A percentile compares a stretch with the other conserved stretches of the same genome.
These are phyloP conservation scores for Solanum ahanhuiri DNA, from an alignment of 257 asterid species.

Conservation along the genomic window DNA sequence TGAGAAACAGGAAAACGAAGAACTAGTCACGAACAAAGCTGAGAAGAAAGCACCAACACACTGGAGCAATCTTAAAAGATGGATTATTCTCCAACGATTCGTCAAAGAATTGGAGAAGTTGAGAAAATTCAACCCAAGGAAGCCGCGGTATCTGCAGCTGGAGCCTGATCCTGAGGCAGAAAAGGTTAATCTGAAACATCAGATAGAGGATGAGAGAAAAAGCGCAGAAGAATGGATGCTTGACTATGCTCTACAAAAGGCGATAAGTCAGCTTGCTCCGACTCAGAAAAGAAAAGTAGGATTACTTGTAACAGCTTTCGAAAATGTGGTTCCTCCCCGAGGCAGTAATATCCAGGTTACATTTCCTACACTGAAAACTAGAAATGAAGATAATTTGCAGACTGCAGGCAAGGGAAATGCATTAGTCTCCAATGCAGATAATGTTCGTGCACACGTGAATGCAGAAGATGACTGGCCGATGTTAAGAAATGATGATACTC, in stretches of 20 bases:
- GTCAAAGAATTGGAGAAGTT: conserved; percentile 70
- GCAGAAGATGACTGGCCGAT: neutral
- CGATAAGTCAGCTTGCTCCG: conserved; percentile 69
- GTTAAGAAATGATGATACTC: neutral
- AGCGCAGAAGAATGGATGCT: conserved; percentile 92
- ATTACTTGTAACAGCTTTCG: conserved; percentile 79
- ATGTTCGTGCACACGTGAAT: neutral
- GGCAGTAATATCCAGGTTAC: conserved; percentile 30
- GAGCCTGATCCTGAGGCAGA: conserved; percentile 54
- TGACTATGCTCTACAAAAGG: conserved; percentile 86
- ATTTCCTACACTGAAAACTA: conserved; percentile 5
- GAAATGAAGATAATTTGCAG: neutral
- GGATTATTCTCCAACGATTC: conserved; percentile 87
- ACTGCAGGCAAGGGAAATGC: neutral
- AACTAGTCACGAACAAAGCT: conserved; percentile 15
- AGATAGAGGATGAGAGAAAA: conserved; percentile 48
- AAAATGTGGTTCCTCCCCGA: conserved; percentile 57
- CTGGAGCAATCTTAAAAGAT: conserved; percentile 89
- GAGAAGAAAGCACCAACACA: conserved; percentile 65
- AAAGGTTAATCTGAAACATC: conserved; percentile 54
- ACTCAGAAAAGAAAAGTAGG: conserved; percentile 78
- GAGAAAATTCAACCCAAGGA: conserved; percentile 48
- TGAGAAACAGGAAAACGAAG: conserved; percentile 5
- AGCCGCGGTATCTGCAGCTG: conserved; percentile 32
- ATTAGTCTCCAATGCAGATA: neutral